Evolutionary conservation across 2,329 filamentous ascomycete genomes (phyloP).

Genomic region (Ploettnerulaceae sp.): DNA sequence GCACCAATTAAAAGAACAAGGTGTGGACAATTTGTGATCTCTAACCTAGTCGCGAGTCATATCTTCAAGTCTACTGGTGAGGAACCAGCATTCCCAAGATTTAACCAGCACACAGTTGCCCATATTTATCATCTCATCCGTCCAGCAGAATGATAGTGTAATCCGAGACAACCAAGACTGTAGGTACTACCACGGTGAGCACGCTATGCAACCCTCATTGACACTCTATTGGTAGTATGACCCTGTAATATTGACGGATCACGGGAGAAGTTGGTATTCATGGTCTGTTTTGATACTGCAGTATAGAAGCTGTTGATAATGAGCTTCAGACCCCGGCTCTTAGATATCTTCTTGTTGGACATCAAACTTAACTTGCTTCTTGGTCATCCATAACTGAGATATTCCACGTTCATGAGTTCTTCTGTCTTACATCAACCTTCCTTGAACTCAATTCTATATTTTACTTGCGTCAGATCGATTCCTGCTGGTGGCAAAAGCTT

Average conservation of each 20-base stretch:
- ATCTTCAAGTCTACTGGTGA: neutral
- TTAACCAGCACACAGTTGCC: neutral
- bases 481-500: too few relatives aligned
- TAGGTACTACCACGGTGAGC: slow-evolving; percentile 2
- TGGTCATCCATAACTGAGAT: too few relatives aligned
- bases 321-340: neutral
- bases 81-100: neutral
- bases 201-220: slow-evolving; percentile 3
- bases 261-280: neutral
- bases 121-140: neutral
- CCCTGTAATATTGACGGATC: too few relatives aligned
- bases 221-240: neutral
- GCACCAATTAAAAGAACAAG: too few relatives aligned
- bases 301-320: neutral
- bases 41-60: neutral
- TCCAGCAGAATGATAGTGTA: neutral
- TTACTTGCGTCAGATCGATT: too few relatives aligned
- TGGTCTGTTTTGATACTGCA: neutral
- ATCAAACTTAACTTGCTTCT: neutral
- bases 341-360: neutral
- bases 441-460: too few relatives aligned
- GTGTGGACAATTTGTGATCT: neutral
- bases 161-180: neutral
- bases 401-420: too few relatives aligned
- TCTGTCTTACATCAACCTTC: too few relatives aligned